Conservation (phyloP, 371 early-diverging fungal species). For the Mucor irregularis region DNA sequence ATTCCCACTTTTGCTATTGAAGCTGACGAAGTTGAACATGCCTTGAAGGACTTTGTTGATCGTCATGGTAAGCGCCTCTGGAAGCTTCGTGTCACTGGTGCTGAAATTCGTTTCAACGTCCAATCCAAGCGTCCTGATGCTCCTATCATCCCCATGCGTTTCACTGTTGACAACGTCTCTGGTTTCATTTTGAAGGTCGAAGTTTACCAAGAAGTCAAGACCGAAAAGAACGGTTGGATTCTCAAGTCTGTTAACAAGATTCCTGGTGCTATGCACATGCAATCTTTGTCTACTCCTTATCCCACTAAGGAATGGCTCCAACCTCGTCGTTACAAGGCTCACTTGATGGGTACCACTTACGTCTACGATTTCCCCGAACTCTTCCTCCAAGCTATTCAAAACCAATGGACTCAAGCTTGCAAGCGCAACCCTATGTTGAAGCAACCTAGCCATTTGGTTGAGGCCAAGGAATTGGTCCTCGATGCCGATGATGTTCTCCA, state of each 20-base stretch:
- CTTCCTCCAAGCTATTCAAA: slow-evolving; percentile 83
- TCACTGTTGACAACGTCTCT: slow-evolving; percentile 88
- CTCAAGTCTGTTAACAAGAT: slow-evolving; percentile 72
- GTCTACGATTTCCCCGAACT: slow-evolving; percentile 98
- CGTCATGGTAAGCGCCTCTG: slow-evolving; percentile 95
- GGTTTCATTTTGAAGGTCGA: slow-evolving; percentile 92
- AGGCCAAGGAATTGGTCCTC: slow-evolving; percentile 85
- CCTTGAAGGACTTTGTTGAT: slow-evolving; percentile 87
- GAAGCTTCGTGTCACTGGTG: slow-evolving; percentile 92
- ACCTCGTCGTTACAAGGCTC: slow-evolving; percentile 97
- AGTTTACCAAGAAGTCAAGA: slow-evolving; percentile 87
- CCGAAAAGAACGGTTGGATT: slow-evolving; percentile 69
- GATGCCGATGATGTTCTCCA: slow-evolving; percentile 80
- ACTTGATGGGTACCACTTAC: slow-evolving; percentile 96
- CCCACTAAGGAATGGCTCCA: slow-evolving; percentile 95
- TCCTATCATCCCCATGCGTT: slow-evolving; percentile 85
- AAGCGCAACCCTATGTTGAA: slow-evolving; percentile 55
- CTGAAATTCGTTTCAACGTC: slow-evolving; percentile 92
- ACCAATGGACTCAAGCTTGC: slow-evolving; percentile 72
- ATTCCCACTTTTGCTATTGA: slow-evolving; percentile 94
- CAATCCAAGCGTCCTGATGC: slow-evolving; percentile 66
- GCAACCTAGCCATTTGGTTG: slow-evolving; percentile 72
- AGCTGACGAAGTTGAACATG: slow-evolving; percentile 79
- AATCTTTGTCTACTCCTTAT: slow-evolving; percentile 83
- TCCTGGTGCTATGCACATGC: slow-evolving; percentile 84